Conservation (phyloP, 2,329 filamentous ascomycete genomes). For the Sphaerostilbella broomeana region DNA sequence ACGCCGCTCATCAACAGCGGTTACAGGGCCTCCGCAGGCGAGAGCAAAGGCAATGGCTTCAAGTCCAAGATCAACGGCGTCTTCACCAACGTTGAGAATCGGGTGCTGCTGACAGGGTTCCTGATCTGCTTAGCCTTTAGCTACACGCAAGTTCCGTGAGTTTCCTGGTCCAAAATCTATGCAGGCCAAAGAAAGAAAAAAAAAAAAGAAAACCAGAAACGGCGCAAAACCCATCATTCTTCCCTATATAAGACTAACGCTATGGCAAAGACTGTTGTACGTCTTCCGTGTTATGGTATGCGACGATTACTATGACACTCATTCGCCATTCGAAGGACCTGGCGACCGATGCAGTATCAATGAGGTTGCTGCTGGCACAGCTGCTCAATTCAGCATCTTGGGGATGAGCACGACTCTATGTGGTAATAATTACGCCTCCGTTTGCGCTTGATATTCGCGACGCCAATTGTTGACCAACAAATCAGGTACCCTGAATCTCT, state of each 20-base stretch:
- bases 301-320: constrained; percentile 57
- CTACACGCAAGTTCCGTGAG: constrained; percentile 44
- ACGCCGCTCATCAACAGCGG: constrained; percentile 6
- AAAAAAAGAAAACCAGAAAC: too few relatives aligned
- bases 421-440: constrained; percentile 31
- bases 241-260: too few relatives aligned
- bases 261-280: constrained; percentile 49
- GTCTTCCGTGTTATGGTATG: constrained; percentile 68
- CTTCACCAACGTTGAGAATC: constrained; percentile 32
- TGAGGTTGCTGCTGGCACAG: constrained; percentile 59
- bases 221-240: too few relatives aligned
- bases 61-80: constrained; percentile 5
- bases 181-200: too few relatives aligned
- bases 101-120: constrained; percentile 52
- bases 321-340: constrained; percentile 42
- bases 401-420: constrained; percentile 63
- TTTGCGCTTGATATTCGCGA: background rate
- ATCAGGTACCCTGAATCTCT: constrained; percentile 52
- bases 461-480: background rate
- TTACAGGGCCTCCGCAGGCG: background rate
- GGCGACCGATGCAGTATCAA: constrained; percentile 53
- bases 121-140: constrained; percentile 48
- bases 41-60: constrained; percentile 2
- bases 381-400: constrained; percentile 56
- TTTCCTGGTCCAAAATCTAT: constrained; percentile 12